Conservation (phyloP, 177 flowering plant genomes). For the Tripterygium wilfordii region DNA sequence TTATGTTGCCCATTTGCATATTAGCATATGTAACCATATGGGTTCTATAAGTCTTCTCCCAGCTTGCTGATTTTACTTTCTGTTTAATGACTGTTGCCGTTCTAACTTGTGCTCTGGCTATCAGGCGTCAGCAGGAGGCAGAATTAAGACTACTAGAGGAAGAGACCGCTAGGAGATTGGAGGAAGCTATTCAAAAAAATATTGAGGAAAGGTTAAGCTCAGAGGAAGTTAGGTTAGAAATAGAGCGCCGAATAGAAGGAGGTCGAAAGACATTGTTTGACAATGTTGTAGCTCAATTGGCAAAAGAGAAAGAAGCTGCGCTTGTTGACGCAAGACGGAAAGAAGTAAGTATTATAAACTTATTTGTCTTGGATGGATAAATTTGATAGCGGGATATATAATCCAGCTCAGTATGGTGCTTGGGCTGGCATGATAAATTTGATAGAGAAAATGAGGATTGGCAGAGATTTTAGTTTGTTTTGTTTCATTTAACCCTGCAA, state of each 20-base stretch:
- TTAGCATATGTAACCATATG: too few relatives aligned
- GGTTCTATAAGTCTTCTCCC: not conserved
- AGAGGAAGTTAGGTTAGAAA: slow-evolving; percentile 45
- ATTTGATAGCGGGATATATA: too few relatives aligned
- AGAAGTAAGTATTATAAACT: slow-evolving; percentile 38
- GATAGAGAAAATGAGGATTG: too few relatives aligned
- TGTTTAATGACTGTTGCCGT: not conserved
- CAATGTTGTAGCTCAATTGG: slow-evolving; percentile 40
- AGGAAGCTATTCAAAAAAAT: slow-evolving; percentile 53
- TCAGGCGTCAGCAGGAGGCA: slow-evolving; percentile 48
- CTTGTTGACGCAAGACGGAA: slow-evolving; percentile 49
- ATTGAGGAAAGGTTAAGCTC: slow-evolving; percentile 54
- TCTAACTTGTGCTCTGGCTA: not conserved
- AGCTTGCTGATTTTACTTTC: not conserved
- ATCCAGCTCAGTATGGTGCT: too few relatives aligned
- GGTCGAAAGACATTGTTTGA: slow-evolving; percentile 44
- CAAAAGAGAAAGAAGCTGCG: slow-evolving; percentile 54
- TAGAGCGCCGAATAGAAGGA: slow-evolving; percentile 46
- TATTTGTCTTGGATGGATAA: not conserved
- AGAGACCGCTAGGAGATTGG: slow-evolving; percentile 57
- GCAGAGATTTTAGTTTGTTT: not conserved
- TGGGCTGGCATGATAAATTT: too few relatives aligned
- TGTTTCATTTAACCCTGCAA: too few relatives aligned
- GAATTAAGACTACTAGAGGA: slow-evolving; percentile 53
- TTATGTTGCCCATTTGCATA: too few relatives aligned